Base-by-base conservation (phyloP, 2,329 filamentous ascomycete species). In the Didymella exigua region DNA sequence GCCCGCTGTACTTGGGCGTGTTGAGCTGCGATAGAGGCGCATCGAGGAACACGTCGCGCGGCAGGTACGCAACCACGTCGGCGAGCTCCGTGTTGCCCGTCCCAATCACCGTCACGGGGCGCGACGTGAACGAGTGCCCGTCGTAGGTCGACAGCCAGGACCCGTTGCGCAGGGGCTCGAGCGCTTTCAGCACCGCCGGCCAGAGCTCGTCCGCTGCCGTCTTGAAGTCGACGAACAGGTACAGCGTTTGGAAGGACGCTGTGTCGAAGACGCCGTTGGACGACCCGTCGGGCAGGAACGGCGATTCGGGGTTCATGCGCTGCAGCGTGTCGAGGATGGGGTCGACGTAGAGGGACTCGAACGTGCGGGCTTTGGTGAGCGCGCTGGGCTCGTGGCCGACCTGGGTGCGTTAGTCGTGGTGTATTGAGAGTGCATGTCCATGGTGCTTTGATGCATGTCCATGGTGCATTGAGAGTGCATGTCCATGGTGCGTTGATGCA, bases 171-270 rank as follows among this genome's bases (percentile, higher is more conserved):
- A 88, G 77, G 1, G 85, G 86, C 42, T 83, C 73, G 1, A 89
- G 75, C 0, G 83, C 84, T 21, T 77, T 64, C 30, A 86, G 75
- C 2, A 86, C 84, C 29, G 76, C 78, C 2, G 83, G 76, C 77
- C 82, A 87, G 1, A 86, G 86, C 27, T 76, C 76, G 0, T 72
- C 63, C 5, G 84, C 84, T 30, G 79, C 73, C 0, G 85, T 87
- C 71, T 88, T 88, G 54, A 86, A 65, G 65, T 88, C 86, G 54
- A 88, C 81, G 71, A 86, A 87, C 41, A 88, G 77, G 73, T 86
- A 87, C 5, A 89, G 77, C 0, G 85, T 87, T 69, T 87, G 84
- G 5, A 70, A 76, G 8, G 58, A 59, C 1, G 82, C 81, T 62
- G 83, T 83, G 69, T 88, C 86, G 66, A 81, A 88, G 13, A 88